These are phyloP conservation scores for Nigrospora osmanthi DNA, from an alignment of 2,329 filamentous ascomycete species.

Conservation along the genomic window DNA sequence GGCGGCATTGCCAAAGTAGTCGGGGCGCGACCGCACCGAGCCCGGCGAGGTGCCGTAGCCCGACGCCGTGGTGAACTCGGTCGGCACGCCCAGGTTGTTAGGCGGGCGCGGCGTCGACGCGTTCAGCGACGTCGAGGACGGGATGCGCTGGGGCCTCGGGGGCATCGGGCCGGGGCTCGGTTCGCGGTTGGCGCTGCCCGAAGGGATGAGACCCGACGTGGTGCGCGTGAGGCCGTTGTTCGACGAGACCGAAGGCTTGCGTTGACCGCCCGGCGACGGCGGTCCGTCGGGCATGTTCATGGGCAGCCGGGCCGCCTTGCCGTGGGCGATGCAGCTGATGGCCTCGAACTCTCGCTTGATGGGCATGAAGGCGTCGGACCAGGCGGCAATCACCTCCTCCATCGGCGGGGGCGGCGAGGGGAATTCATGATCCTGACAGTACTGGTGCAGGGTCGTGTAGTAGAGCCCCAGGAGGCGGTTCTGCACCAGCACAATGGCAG, in stretches of 20 bases:
- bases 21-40: conserved; percentile 16
- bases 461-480: conserved; percentile 70
- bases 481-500: conserved; percentile 66
- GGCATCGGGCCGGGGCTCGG: conserved; percentile 14
- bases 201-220: conserved; percentile 34
- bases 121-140: conserved; percentile 24
- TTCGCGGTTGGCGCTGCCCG: conserved; percentile 2
- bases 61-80: conserved; percentile 36
- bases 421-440: conserved; percentile 60
- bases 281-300: conserved; percentile 27
- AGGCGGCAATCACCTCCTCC: conserved; percentile 60
- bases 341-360: conserved; percentile 60
- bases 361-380: conserved; percentile 55
- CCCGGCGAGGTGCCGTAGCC: conserved; percentile 22
- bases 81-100: conserved; percentile 28
- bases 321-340: conserved; percentile 55
- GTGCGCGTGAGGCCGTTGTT: conserved; percentile 28
- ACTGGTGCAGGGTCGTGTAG: conserved; percentile 70
- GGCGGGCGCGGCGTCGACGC: conserved; percentile 16
- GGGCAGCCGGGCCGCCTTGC: conserved; percentile 54
- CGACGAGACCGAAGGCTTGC: conserved; percentile 16
- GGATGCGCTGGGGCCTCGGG: conserved; percentile 26
- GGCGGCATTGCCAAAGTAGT: conserved; percentile 21
- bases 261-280: conserved; percentile 9
- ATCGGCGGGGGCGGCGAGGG: conserved; percentile 67